phyloP scores from a whole-genome alignment of 2,329 filamentous ascomycete species.

The Curvularia verruculosa region DNA sequence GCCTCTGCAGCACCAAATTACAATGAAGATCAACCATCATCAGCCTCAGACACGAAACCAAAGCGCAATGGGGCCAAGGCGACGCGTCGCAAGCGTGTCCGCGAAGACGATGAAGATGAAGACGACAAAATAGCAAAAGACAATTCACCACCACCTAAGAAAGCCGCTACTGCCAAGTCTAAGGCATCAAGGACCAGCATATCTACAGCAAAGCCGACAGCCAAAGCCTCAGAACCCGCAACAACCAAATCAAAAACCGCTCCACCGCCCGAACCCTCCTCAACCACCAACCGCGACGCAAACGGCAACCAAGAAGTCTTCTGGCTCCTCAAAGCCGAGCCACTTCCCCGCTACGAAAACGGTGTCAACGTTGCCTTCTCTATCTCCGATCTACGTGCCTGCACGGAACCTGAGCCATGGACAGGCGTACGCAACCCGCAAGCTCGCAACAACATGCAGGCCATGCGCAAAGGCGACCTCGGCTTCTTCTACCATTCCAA shows the following conservation, averaged over 20 bases:
- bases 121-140: constrained; percentile 15
- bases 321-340: constrained; percentile 67
- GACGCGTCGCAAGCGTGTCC: constrained; percentile 39
- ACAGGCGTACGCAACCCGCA: constrained; percentile 65
- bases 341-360: constrained; percentile 83
- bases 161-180: constrained; percentile 19
- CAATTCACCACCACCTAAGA: constrained; percentile 31
- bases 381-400: constrained; percentile 82
- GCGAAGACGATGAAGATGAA: constrained; percentile 23
- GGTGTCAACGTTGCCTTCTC: constrained; percentile 91
- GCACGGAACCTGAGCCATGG: constrained; percentile 83
- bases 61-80: constrained; percentile 32
- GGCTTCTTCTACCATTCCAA: constrained; percentile 98
- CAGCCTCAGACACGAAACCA: constrained; percentile 20
- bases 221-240: constrained; percentile 7
- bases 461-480: constrained; percentile 89
- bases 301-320: constrained; percentile 43
- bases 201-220: not conserved
- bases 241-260: constrained; percentile 16
- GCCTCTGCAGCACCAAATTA: constrained; percentile 26
- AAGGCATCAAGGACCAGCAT: constrained; percentile 16
- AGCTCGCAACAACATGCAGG: constrained; percentile 86
- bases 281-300: constrained; percentile 35
- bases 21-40: constrained; percentile 24
- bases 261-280: constrained; percentile 21